Conservation (phyloP, 352 stramenopile genomes). For the Phytophthora fragariae region DNA sequence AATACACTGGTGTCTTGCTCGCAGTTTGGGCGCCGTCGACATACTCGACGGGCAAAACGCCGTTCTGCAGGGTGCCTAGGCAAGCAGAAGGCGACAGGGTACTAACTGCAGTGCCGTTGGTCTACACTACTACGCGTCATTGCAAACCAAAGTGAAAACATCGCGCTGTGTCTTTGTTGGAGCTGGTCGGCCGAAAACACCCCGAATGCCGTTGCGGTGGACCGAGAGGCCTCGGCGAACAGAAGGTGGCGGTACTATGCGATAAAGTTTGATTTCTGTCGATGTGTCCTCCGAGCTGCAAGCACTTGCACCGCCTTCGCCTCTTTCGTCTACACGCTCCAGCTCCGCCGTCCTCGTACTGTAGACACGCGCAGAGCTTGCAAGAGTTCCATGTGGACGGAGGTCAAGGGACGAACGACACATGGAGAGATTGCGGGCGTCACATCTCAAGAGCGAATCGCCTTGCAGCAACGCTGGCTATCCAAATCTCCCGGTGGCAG, state of each 20-base stretch:
- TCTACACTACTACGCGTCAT: too few relatives aligned
- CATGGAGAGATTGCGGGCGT: constrained; percentile 2
- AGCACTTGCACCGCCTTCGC: neutral
- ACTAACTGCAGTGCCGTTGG: too few relatives aligned
- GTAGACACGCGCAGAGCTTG: neutral
- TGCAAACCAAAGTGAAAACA: too few relatives aligned
- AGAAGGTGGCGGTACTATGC: too few relatives aligned
- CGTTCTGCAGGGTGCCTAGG: constrained; percentile 54
- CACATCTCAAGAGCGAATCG: constrained; percentile 7
- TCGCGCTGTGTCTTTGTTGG: too few relatives aligned
- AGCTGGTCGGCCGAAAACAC: too few relatives aligned
- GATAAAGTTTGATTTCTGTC: neutral
- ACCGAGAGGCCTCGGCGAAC: too few relatives aligned
- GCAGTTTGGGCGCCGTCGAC: constrained; percentile 67
- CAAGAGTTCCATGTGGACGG: neutral
- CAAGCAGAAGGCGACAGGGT: too few relatives aligned
- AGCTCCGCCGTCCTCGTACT: neutral
- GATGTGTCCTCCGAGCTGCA: neutral
- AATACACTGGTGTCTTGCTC: constrained; percentile 27
- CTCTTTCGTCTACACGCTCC: constrained; percentile 17
- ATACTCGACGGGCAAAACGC: constrained; percentile 77
- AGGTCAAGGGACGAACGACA: neutral
- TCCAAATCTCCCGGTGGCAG: neutral
- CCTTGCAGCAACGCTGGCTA: neutral
- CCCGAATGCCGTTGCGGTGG: too few relatives aligned